phyloP scores from a whole-genome alignment of 1,284 basidiomycete genomes.

The Marasmius fiardii region DNA sequence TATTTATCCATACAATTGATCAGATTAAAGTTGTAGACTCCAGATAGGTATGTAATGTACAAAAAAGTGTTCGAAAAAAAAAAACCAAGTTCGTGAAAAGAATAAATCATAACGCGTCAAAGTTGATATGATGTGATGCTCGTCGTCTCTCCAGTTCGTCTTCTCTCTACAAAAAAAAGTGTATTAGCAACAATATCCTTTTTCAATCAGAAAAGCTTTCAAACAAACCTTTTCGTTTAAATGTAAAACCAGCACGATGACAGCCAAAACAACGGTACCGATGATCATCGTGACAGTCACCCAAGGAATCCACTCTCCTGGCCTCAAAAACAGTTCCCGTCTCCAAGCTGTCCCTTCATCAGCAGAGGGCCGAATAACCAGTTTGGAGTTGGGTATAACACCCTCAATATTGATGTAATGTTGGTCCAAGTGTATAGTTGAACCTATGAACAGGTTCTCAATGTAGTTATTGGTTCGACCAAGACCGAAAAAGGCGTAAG shows the following conservation, averaged over 20 bases:
- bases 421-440: slow-evolving; percentile 66
- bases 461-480: slow-evolving; percentile 99
- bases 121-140: slow-evolving; percentile 93
- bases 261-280: slow-evolving; percentile 71
- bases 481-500: slow-evolving; percentile 95
- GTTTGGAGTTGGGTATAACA: slow-evolving; percentile 95
- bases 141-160: slow-evolving; percentile 88
- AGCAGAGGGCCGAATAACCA: slow-evolving; percentile 85
- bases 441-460: slow-evolving; percentile 92
- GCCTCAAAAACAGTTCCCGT: slow-evolving; percentile 87
- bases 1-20: too few relatives aligned
- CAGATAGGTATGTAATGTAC: too few relatives aligned
- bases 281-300: slow-evolving; percentile 85
- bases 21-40: too few relatives aligned
- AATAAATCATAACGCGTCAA: slow-evolving; percentile 81
- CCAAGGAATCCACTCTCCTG: slow-evolving; percentile 98
- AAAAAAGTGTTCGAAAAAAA: too few relatives aligned
- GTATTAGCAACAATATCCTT: slow-evolving; percentile 9
- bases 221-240: slow-evolving; percentile 82
- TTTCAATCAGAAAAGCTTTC: background rate
- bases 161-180: slow-evolving; percentile 58
- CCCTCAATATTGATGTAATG: slow-evolving; percentile 93
- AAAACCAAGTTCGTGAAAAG: background rate
- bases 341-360: slow-evolving; percentile 68
- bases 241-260: slow-evolving; percentile 86